Conservation (phyloP, 192 early-diverging fungal genomes). For the Fimicolochytrium jonesii region DNA sequence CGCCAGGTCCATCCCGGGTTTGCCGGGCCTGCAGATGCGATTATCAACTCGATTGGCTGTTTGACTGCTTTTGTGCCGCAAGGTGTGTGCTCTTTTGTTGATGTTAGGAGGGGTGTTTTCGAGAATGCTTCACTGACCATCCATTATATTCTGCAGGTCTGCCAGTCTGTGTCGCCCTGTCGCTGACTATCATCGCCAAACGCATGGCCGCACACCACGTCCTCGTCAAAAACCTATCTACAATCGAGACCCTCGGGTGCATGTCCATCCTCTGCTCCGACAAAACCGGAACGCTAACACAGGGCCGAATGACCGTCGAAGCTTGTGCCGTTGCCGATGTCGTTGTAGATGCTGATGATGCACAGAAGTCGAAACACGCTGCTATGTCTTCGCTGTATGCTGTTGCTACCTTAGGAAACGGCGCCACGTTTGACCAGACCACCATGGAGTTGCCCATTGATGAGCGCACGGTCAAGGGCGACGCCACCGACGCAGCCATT, state of each 20-base stretch:
- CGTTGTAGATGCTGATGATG: no score
- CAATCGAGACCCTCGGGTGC: conserved; percentile 84
- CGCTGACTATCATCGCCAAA: conserved; percentile 68
- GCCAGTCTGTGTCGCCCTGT: conserved; percentile 73
- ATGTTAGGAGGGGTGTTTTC: no score
- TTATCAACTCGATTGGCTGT: conserved; percentile 24
- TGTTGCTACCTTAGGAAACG: conserved; percentile 58
- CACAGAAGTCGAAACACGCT: no score
- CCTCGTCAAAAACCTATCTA: conserved; percentile 76
- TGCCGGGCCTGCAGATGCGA: conserved; percentile 11
- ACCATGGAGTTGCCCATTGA: conserved; percentile 42
- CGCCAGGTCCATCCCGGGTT: conserved; percentile 7
- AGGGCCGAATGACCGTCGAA: conserved; percentile 71
- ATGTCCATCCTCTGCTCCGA: conserved; percentile 73
- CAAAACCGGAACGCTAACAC: conserved; percentile 92
- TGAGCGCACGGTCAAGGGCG: conserved; percentile 53
- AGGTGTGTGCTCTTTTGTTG: not conserved
- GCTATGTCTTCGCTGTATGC: no score
- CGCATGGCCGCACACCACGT: conserved; percentile 46
- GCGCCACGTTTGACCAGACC: conserved; percentile 58
- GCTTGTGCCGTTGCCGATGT: no score
- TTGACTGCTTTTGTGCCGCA: conserved; percentile 38
- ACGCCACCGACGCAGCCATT: conserved; percentile 36
- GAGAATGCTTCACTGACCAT: no score
- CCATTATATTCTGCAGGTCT: conserved; percentile 49